Base-by-base conservation (phyloP, 73 alveolate species). In the Diophrys appendiculata region DNA sequence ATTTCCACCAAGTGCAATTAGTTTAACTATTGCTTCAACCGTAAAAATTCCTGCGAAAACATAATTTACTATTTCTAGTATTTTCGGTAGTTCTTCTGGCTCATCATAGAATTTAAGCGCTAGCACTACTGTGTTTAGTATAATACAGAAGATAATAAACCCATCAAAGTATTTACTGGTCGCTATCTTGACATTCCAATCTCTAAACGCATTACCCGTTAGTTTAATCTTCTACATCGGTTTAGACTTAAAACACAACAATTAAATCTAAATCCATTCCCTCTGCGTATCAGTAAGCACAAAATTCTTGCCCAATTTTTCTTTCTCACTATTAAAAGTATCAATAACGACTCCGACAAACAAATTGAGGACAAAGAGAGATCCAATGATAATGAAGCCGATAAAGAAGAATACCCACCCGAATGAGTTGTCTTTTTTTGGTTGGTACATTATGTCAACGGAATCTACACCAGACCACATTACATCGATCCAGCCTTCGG, bases 271-370 rank as follows among this genome's bases (percentile, higher is more conserved):
- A 30, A 70, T 70, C 78, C 78, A 70, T 24, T 70, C 78, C 30
- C 34, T 70, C 34, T 70, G 78, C n/a, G 78, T 70, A 1, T 33
- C 29, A 2, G 78, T 70, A 1, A 70, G 78, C 65, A 70, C 11
- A n/a, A 33, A 70, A 35, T 70, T 70, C 34, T 70, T 54, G 77
- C 73, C 55, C 5, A 75, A 0, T 29, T 53, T 78, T 68, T 78
- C 78, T 67, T 65, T 70, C 52, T 77, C 88, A 34, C 80, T 34
- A 33, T 84, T 90, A 56, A 86, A 90, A 35, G 89, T 90, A 55
- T 79, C 76, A 60, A 90, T 90, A 0, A 90, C 87, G 33, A 90
- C 94, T 18, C 96, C 96, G 68, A 90, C 96, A 68, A 87, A 82
- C 68, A 90, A 70, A 81, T 90, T 90, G 52, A 90, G 68, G 70